These are phyloP conservation scores for Neckera pumila DNA, from an alignment of 225 moss, liverwort and hornwort genomes.

Conservation along the genomic window DNA sequence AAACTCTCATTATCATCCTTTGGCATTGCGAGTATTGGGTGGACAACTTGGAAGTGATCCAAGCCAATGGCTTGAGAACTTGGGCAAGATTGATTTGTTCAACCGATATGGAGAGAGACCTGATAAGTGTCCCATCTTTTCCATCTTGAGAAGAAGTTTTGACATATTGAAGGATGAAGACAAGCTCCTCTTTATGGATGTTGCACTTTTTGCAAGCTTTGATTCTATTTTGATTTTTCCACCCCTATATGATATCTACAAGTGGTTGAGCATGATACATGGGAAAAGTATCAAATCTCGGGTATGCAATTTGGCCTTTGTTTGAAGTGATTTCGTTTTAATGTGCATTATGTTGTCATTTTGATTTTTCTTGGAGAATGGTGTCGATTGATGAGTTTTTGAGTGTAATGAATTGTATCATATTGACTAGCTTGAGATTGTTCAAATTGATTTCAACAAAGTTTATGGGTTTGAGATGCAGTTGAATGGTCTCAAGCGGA, in stretches of 20 bases:
- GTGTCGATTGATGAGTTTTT: background rate
- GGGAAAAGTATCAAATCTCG: accelerated
- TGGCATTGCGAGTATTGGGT: background rate
- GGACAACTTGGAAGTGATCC: background rate
- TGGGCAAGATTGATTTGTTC: background rate
- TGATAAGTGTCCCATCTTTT: background rate
- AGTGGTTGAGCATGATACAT: background rate
- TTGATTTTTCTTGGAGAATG: accelerated
- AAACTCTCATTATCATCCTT: background rate
- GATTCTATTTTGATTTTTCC: accelerated
- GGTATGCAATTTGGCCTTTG: background rate
- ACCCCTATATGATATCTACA: too few species aligned
- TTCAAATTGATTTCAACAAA: accelerated
- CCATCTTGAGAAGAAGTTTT: background rate
- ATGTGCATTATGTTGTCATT: accelerated
- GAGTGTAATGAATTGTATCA: accelerated
- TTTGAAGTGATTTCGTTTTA: background rate
- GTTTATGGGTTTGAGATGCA: background rate
- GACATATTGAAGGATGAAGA: background rate
- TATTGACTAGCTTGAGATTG: too few species aligned
- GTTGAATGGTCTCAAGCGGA: background rate
- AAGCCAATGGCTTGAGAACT: background rate
- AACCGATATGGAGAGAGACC: background rate
- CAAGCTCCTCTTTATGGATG: background rate
- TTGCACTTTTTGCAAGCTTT: background rate